Evolutionary conservation across 257 asterid genomes (phyloP).

Genomic region (Prunella vulgaris): DNA sequence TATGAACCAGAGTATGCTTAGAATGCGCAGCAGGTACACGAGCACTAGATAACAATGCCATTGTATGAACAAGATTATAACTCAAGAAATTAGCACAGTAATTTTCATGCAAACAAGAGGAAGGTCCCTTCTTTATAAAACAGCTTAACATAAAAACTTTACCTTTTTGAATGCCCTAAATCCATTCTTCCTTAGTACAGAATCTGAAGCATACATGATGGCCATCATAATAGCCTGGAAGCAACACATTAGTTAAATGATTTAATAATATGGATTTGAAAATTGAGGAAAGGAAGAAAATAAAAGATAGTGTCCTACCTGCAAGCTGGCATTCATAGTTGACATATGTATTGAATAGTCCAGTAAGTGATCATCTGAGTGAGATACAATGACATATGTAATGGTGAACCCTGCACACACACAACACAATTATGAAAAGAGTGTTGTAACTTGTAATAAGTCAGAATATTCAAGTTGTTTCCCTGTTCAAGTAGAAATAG

Average conservation of each 20-base stretch:
- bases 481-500: no score
- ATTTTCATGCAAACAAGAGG: background rate
- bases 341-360: constrained; percentile 44
- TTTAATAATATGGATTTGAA: constrained; percentile 12
- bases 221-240: constrained; percentile 64
- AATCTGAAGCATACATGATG: constrained; percentile 73
- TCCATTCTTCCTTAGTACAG: constrained; percentile 53
- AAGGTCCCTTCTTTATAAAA: constrained; percentile 1
- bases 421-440: constrained; percentile 16
- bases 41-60: background rate
- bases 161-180: constrained; percentile 69
- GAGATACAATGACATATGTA: constrained; percentile 45
- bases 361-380: constrained; percentile 28
- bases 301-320: constrained; percentile 39
- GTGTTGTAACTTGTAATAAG: no score
- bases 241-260: constrained; percentile 16
- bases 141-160: constrained; percentile 5
- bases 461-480: no score
- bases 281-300: constrained; percentile 15
- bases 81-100: background rate
- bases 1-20: no score
- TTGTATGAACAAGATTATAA: background rate
- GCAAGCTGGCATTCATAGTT: constrained; percentile 55
- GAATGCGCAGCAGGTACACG: no score
- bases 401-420: constrained; percentile 58